These are phyloP conservation scores for Diaporthe ilicicola DNA, from an alignment of 2,329 filamentous ascomycete species.

Conservation along the genomic window DNA sequence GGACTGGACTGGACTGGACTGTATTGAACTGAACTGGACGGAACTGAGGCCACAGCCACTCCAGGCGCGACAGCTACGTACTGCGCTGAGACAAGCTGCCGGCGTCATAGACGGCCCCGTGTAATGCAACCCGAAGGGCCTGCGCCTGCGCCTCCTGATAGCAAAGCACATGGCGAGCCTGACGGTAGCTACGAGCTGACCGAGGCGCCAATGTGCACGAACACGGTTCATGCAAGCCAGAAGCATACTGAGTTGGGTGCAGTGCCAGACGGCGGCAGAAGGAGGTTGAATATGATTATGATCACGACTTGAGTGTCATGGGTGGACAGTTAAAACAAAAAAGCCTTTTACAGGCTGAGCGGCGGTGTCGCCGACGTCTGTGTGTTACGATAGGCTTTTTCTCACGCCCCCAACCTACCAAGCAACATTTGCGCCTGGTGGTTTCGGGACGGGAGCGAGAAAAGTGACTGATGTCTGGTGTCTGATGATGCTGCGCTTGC, in stretches of 20 bases:
- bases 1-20: neutral
- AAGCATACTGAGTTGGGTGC: neutral
- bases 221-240: slow-evolving; percentile 2
- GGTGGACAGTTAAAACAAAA: neutral
- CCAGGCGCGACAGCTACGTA: neutral
- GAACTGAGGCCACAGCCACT: neutral
- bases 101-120: slow-evolving; percentile 22
- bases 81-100: slow-evolving; percentile 8
- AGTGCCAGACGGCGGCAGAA: neutral
- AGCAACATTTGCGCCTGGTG: neutral
- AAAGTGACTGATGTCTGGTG: neutral
- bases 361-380: slow-evolving; percentile 14
- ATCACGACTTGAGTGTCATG: neutral
- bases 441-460: slow-evolving; percentile 9
- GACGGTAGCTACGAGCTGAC: neutral
- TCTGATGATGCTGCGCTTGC: slow-evolving; percentile 1
- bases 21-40: neutral
- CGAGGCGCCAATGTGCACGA: neutral
- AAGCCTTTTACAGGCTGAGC: neutral
- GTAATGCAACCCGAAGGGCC: slow-evolving; percentile 5
- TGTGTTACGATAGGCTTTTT: slow-evolving; percentile 12
- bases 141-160: slow-evolving; percentile 3
- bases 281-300: neutral
- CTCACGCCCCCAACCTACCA: neutral
- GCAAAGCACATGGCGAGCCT: neutral